Evolutionary conservation across 257 asterid species (phyloP), one percentile per base, ranked within the genome.

Genomic region (Echium plantagineum): DNA sequence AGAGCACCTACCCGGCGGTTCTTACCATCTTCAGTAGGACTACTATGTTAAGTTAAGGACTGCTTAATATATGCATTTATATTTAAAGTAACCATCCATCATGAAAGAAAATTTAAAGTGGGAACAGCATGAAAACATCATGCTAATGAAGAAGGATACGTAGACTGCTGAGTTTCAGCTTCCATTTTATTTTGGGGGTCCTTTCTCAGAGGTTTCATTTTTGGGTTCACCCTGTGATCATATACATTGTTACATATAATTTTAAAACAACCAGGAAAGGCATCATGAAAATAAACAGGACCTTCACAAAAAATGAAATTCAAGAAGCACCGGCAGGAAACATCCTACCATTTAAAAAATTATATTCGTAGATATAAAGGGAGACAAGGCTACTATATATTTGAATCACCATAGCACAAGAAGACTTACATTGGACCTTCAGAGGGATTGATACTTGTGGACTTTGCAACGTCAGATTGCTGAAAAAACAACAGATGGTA

Each of bases 91-190:
- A 35, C 55, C 15, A 13, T 22, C n/a, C n/a, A n/a, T n/a, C n/a
- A n/a, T n/a, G n/a, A n/a, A n/a, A n/a, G n/a, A n/a, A n/a, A n/a
- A n/a, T n/a, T n/a, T 26, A 21, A n/a, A 59, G 53, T 42, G 49
- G 26, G n/a, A 49, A 52, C 21, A 17, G 24, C 26, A 7, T 15
- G 19, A 57, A 30, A 21, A 24, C 28, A 19, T 48, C 18, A 55
- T 51, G 16, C 21, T 18, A 63, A 20, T 46, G 60, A 65, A 42
- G 49, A n/a, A 82, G 90, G 85, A 76, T 83, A 83, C 87, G 30
- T 26, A 31, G 78, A 71, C 61, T 80, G 77, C 53, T 68, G 52
- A 26, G 73, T 54, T 38, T 26, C 63, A 55, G 72, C 86, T 21
- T 80, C 89, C 15, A 60, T 72, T 72, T 74, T 74, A 67, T 26